Conservation (phyloP, 2,329 filamentous ascomycete species). For the Colletotrichum tamarilloi region DNA sequence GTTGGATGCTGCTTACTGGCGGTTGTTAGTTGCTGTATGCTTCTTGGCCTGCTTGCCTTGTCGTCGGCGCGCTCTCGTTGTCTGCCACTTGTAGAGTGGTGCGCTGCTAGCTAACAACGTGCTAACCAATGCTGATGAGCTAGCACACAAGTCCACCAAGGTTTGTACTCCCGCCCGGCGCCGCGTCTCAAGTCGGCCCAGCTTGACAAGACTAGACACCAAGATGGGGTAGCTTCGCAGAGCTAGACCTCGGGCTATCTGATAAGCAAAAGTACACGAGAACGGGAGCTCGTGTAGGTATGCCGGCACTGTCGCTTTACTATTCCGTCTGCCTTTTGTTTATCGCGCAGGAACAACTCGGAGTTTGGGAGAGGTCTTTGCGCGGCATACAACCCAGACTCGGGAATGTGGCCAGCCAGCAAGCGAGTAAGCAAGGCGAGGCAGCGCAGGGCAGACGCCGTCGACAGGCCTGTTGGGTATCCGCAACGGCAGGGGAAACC, state of each 20-base stretch:
- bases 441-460: not conserved
- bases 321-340: not conserved
- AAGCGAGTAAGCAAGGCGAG: not conserved
- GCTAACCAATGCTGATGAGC: not conserved
- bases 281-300: not conserved
- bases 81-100: not conserved
- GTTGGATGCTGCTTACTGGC: not conserved
- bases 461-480: not conserved
- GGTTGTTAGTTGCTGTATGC: no score
- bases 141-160: not conserved
- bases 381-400: not conserved
- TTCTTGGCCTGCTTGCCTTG: not conserved
- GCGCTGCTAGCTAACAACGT: not conserved
- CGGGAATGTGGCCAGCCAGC: not conserved
- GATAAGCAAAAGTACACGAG: not conserved
- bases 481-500: conserved; percentile 1
- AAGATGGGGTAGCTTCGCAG: not conserved
- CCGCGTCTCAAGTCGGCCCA: conserved; percentile 5
- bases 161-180: not conserved
- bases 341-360: not conserved
- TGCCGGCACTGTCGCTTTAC: not conserved
- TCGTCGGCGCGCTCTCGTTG: not conserved
- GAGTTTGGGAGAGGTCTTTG: not conserved
- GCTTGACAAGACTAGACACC: not conserved
- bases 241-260: not conserved